These are phyloP conservation scores for Grosmannia huntii DNA, from an alignment of 2,329 filamentous ascomycete genomes.

Conservation along the genomic window DNA sequence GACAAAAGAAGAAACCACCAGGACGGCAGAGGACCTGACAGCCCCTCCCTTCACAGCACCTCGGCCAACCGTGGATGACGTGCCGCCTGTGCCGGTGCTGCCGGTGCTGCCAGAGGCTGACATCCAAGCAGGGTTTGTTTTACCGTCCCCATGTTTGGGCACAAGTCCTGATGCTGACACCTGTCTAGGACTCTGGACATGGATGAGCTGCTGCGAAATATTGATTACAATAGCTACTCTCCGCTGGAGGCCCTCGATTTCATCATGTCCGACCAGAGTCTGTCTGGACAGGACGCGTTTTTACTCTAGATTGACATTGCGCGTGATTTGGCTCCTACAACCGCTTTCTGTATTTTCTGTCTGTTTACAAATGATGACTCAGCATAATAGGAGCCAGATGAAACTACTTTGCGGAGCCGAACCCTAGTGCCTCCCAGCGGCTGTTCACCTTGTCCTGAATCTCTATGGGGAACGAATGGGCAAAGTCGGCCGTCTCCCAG, in stretches of 20 bases:
- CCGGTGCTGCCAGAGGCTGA: no score
- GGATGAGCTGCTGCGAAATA: neutral
- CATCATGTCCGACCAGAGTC: neutral
- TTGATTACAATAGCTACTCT: neutral
- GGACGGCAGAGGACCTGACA: no score
- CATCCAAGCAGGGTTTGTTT: no score
- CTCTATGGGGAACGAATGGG: slow-evolving; percentile 23
- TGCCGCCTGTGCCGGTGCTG: no score
- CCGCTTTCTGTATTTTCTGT: no score
- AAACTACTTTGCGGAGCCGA: neutral
- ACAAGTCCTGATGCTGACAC: neutral
- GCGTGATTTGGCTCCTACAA: no score
- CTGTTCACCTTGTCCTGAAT: slow-evolving; percentile 24
- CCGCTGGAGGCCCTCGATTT: neutral
- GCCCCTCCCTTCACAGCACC: no score
- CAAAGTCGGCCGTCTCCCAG: slow-evolving; percentile 21
- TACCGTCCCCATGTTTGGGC: neutral
- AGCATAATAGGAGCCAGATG: neutral
- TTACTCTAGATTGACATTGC: neutral
- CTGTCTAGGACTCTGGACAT: neutral
- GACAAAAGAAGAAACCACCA: no score
- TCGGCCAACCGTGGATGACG: no score
- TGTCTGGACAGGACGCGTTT: neutral
- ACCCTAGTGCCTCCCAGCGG: slow-evolving; percentile 16
- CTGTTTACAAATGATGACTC: no score